These are phyloP conservation scores for Geosmithia morbida DNA, from an alignment of 2,329 filamentous ascomycete genomes.

Conservation along the genomic window DNA sequence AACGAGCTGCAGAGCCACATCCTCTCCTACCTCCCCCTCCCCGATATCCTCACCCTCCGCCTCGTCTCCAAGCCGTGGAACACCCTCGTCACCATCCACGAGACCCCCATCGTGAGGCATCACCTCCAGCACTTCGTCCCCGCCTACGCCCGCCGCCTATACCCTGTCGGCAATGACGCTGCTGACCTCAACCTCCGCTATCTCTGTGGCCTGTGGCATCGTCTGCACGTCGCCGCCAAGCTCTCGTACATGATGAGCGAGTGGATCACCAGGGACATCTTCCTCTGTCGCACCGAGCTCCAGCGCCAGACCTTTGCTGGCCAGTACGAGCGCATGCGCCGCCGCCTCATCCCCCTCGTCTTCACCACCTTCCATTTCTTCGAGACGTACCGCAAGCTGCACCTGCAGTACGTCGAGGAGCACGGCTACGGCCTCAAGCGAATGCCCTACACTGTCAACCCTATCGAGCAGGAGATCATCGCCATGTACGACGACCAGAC, in stretches of 20 bases:
- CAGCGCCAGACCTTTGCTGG: conserved; percentile 43
- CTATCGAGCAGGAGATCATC: conserved; percentile 48
- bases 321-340: conserved; percentile 49
- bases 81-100: conserved; percentile 42
- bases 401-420: conserved; percentile 39
- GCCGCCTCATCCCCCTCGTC: conserved; percentile 45
- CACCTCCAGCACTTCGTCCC: conserved; percentile 46
- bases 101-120: conserved; percentile 44
- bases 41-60: conserved; percentile 44
- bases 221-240: conserved; percentile 49
- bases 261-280: conserved; percentile 52
- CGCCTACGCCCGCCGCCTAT: conserved; percentile 43
- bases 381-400: conserved; percentile 45
- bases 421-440: conserved; percentile 35
- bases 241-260: conserved; percentile 46
- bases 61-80: conserved; percentile 45
- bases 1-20: conserved; percentile 50
- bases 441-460: conserved; percentile 44
- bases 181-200: conserved; percentile 41
- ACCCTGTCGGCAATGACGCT: conserved; percentile 31
- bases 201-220: conserved; percentile 50
- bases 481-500: conserved; percentile 50
- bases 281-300: conserved; percentile 39
- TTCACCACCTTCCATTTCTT: conserved; percentile 57
- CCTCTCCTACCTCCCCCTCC: conserved; percentile 42